A percentile compares a stretch with the other conserved stretches of the same genome.
phyloP scores from a whole-genome alignment of 345 rosid genomes.

The Mangifera indica region DNA sequence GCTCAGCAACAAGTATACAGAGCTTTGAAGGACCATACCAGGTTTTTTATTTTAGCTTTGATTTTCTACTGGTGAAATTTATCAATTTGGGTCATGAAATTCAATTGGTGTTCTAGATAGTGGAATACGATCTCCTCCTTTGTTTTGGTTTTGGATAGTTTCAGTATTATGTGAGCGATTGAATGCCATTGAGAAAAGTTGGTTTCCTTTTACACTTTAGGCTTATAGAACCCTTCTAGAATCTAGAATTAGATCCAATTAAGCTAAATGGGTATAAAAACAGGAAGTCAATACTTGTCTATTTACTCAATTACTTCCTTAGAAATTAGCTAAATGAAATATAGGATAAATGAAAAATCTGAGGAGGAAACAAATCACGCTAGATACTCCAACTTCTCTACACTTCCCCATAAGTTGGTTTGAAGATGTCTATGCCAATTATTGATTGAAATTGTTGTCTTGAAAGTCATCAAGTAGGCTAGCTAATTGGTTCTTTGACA shows the following conservation, averaged over 20 bases:
- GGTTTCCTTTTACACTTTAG: too few relatives aligned
- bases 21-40: conserved; percentile 87
- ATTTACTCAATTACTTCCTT: too few relatives aligned
- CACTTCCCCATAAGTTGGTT: background rate
- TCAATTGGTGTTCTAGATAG: background rate
- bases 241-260: too few relatives aligned
- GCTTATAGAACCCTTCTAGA: too few relatives aligned
- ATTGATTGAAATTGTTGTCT: background rate
- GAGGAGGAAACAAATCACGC: too few relatives aligned
- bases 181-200: too few relatives aligned
- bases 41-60: conserved; percentile 40
- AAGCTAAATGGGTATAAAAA: too few relatives aligned
- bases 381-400: background rate
- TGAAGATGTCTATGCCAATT: background rate
- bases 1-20: conserved; percentile 91
- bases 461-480: too few relatives aligned
- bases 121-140: conserved; percentile 5
- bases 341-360: too few relatives aligned
- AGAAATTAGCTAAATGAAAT: too few relatives aligned
- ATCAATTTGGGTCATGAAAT: background rate
- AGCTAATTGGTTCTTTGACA: background rate
- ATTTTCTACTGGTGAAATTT: background rate
- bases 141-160: background rate
- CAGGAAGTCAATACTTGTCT: too few relatives aligned
- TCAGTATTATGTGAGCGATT: too few relatives aligned